A percentile compares a stretch with the other conserved stretches of the same genome.
Conservation (phyloP, 2,329 filamentous ascomycete genomes). For the Fusarium subtropicale region DNA sequence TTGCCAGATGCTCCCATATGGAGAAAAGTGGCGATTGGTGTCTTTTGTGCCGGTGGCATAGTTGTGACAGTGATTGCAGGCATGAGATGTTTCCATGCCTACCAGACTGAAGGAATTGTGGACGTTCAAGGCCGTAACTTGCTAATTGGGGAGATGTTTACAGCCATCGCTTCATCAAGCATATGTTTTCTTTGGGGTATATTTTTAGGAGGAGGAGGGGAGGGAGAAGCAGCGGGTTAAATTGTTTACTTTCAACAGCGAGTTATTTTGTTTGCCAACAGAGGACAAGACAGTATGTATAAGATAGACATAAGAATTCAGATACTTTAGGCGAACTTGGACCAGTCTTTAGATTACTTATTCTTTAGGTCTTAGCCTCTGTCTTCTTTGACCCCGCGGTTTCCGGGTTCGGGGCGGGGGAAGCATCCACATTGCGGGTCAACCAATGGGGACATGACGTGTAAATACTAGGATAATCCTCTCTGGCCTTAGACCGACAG, state of each 20-base stretch:
- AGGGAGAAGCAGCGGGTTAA: no score
- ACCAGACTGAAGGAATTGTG: neutral
- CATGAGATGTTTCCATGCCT: neutral
- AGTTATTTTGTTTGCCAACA: neutral
- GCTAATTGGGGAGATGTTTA: neutral
- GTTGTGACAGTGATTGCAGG: neutral
- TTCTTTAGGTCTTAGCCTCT: no score
- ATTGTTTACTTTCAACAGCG: neutral
- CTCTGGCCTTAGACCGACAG: neutral
- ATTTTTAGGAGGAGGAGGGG: neutral
- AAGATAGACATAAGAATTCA: neutral
- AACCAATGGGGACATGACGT: conserved; percentile 37
- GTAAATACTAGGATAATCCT: conserved; percentile 7
- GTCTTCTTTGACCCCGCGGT: conserved; percentile 37
- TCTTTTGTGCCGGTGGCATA: neutral
- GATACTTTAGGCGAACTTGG: neutral
- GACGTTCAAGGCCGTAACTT: neutral
- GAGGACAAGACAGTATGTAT: neutral
- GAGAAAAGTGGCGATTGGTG: neutral
- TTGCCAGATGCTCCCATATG: neutral
- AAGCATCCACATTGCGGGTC: conserved; percentile 13
- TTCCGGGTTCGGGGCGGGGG: conserved; percentile 27
- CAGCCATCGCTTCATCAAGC: neutral
- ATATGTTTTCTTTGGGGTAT: neutral
- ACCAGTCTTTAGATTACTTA: neutral